Evolutionary conservation across 768 basidiomycete genomes (phyloP), one percentile per base, ranked within the genome.

Genomic region (Crassisporium funariophilum): DNA sequence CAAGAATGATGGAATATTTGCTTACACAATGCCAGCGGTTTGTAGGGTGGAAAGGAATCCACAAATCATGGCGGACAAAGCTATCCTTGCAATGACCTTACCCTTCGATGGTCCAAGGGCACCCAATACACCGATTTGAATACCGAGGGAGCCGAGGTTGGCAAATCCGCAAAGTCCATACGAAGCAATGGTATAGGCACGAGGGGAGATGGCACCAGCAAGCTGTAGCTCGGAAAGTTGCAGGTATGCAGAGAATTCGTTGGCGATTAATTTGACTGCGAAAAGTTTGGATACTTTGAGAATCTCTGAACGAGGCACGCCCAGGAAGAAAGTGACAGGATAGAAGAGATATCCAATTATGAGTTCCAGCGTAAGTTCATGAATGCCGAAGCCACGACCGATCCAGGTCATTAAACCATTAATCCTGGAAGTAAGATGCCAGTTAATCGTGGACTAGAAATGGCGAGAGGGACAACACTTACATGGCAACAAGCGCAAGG

Each of bases 121-220:
- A 44, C 73, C 61, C 22, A 76, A 65, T 13, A 76, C 74, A 53
- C 74, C 74, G 17, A 76, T 71, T 64, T 93, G 89, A 55, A 95
- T 91, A 59, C 92, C 93, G 19, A 93, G 72, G 5, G 89, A 89
- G 44, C 86, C 82, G 35, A 91, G 72, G 63, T 95, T 95, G 49
- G 90, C 90, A 60, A 95, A 95, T 8, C 94, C 94, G 65, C 91
- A 94, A 12, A 95, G 82, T 12, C 87, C 85, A 63, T 94, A 95
- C 24, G 86, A 83, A 11, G 87, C 83, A 55, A 95, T 93, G 43
- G 85, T 87, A 68, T 75, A 92, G 16, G 83, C 88, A 47, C 88
- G 89, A 21, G 68, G 74, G 16, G 83, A 83, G 41, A 93, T 67
- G 7, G 51, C 50, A n/a, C 64, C 46, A 5, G 53, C 60, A 9